These are phyloP conservation scores for Cryptococcus depauperatus DNA, from an alignment of 1,284 basidiomycete genomes.

Conservation along the genomic window DNA sequence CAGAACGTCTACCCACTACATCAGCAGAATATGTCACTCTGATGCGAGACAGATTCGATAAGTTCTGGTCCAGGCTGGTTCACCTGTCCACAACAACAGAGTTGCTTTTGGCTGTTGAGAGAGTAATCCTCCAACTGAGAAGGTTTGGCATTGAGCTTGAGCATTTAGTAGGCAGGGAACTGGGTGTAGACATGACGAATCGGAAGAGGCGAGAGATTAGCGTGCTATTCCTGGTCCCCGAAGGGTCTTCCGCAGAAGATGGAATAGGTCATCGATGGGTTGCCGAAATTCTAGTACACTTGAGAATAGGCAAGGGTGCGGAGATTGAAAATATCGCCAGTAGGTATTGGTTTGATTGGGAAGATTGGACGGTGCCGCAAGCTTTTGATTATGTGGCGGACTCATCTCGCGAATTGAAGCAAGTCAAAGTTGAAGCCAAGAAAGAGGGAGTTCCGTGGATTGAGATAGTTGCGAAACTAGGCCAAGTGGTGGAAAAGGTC, in stretches of 20 bases:
- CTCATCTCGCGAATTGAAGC: too few species aligned
- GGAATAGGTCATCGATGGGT: conserved; percentile 13
- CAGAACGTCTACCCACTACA: too few species aligned
- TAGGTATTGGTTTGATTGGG: conserved; percentile 15
- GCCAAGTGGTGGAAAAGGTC: too few species aligned
- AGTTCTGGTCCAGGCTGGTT: conserved; percentile 8
- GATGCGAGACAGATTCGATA: conserved; percentile 10
- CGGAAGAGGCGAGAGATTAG: conserved; percentile 7
- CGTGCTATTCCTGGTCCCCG: conserved; percentile 16
- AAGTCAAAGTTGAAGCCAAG: too few species aligned
- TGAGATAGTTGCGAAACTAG: too few species aligned
- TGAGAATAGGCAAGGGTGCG: background rate
- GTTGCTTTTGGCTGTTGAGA: conserved; percentile 5
- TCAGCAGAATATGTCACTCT: too few species aligned
- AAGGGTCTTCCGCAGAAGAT: background rate
- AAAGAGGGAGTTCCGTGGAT: too few species aligned
- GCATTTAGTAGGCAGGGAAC: conserved; percentile 15
- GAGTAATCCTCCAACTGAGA: conserved; percentile 9
- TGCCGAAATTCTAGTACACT: conserved; percentile 17
- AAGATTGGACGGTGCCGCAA: conserved; percentile 19
- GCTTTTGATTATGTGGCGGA: background rate
- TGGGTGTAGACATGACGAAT: background rate
- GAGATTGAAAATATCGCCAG: conserved; percentile 14
- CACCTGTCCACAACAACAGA: background rate
- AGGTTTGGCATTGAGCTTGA: conserved; percentile 15